Conservation (phyloP, 2,329 filamentous ascomycete genomes). For the Bipolaris zeicola region DNA sequence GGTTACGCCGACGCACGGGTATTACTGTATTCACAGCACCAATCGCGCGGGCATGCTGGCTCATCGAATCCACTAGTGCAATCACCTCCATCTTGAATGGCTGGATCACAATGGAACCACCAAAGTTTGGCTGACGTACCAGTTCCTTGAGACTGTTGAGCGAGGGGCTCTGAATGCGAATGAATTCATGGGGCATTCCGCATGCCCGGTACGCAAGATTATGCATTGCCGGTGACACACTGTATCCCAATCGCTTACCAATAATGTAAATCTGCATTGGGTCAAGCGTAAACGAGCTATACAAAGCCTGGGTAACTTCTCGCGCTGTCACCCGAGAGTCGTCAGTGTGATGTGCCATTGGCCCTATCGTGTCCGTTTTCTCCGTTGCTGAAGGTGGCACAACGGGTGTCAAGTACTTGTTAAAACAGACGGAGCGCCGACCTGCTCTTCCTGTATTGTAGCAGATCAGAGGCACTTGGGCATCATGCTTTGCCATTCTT, state of each 20-base stretch:
- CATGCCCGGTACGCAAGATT: constrained; percentile 69
- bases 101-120: constrained; percentile 72
- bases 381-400: constrained; percentile 55
- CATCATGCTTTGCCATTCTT: constrained; percentile 53
- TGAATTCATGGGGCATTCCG: constrained; percentile 71
- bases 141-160: constrained; percentile 68
- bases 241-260: constrained; percentile 74
- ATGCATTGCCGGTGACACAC: constrained; percentile 78
- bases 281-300: constrained; percentile 69
- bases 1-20: constrained; percentile 66
- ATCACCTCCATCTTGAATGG: constrained; percentile 78
- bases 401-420: constrained; percentile 67
- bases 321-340: constrained; percentile 62
- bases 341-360: constrained; percentile 37
- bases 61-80: constrained; percentile 67
- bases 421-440: constrained; percentile 69
- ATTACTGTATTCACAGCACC: constrained; percentile 78
- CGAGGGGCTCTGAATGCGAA: constrained; percentile 66
- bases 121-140: constrained; percentile 70
- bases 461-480: constrained; percentile 61
- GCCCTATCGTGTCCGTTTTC: constrained; percentile 10
- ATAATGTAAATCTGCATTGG: constrained; percentile 75
- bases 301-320: constrained; percentile 69
- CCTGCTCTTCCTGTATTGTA: constrained; percentile 70
- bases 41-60: constrained; percentile 73